Evolutionary conservation across 305 asterid genomes (phyloP), one percentile per base, ranked within the genome.

Genomic region (Fraxinus floribunda): DNA sequence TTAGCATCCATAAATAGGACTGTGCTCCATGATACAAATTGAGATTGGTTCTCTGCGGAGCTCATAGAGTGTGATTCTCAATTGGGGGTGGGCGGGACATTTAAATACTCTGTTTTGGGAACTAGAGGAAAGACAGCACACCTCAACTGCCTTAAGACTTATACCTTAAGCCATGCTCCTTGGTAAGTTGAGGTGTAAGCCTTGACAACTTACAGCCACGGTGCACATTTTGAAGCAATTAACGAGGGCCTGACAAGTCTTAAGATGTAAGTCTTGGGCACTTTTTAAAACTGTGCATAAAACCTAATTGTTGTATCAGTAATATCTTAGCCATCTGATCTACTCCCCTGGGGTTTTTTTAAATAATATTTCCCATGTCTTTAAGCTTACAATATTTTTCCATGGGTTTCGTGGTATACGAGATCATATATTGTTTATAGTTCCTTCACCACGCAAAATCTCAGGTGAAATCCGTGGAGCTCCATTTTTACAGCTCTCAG

Each of bases 371-470:
- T 46, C 5, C 29, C 16, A 32, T 64, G 35, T 64, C 16, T 64
- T 64, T 64, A 22, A 22, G 13, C 46, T 35, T 38, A 4, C 62
- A 52, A 20, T 7, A 41, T 18, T 79, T 79, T 77, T 64, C 30
- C 78, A 4, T 46, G 71, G 52, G 3, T 70, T 80, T 34, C 72
- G 35, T 73, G 79, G 83, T 20, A 6, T 79, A 24, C 20, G 74
- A 30, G 79, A 24, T 36, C 29, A 26, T 24, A 36, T 5, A 52
- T 66, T 38, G 20, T 36, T 73, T 80, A 46, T 46, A 11, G 57
- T 49, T 34, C n/a, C 29, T 22, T 49, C n/a, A 73, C 15, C 16
- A 24, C 5, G 5, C 73, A 24, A 64, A 30, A 39, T 0, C 13
- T 76, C 7, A 7, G n/a, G 9, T 15, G 3, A 34, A 80, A 13